Conservation (phyloP, 345 rosid species). For the Syzygium aqueum region DNA sequence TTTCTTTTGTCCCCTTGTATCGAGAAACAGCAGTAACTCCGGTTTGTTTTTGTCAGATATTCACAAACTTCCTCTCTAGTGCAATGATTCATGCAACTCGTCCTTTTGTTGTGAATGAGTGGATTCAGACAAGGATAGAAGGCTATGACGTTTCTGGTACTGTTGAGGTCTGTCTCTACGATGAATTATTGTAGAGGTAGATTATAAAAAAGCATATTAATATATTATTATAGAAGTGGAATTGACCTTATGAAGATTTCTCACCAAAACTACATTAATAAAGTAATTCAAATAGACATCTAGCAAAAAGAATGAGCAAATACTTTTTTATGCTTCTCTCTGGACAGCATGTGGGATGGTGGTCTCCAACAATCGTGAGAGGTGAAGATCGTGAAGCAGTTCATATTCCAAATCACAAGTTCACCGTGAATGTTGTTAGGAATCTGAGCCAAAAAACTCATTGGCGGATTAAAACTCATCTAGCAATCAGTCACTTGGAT, state of each 20-base stretch:
- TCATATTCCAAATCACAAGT: conserved; percentile 93
- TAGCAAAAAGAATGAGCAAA: neutral
- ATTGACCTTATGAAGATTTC: neutral
- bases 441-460: conserved; percentile 91
- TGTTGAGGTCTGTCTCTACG: conserved; percentile 63
- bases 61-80: conserved; percentile 92
- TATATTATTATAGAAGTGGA: neutral
- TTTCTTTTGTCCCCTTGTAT: neutral
- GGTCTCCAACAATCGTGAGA: conserved; percentile 94
- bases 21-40: neutral
- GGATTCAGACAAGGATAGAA: conserved; percentile 92
- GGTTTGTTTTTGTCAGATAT: conserved; percentile 37
- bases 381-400: conserved; percentile 96
- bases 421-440: conserved; percentile 75
- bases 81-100: conserved; percentile 87
- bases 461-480: conserved; percentile 90
- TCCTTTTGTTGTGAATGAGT: conserved; percentile 84
- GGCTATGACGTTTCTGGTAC: conserved; percentile 98
- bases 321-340: neutral
- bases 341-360: conserved; percentile 85
- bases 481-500: conserved; percentile 90
- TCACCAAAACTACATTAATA: neutral
- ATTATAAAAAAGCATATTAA: neutral
- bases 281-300: neutral
- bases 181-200: neutral